Percentiles rank a stretch among this genome's conserved stretches.
Conservation (phyloP, 2,329 filamentous ascomycete species). For the Escovopsis sp. region DNA sequence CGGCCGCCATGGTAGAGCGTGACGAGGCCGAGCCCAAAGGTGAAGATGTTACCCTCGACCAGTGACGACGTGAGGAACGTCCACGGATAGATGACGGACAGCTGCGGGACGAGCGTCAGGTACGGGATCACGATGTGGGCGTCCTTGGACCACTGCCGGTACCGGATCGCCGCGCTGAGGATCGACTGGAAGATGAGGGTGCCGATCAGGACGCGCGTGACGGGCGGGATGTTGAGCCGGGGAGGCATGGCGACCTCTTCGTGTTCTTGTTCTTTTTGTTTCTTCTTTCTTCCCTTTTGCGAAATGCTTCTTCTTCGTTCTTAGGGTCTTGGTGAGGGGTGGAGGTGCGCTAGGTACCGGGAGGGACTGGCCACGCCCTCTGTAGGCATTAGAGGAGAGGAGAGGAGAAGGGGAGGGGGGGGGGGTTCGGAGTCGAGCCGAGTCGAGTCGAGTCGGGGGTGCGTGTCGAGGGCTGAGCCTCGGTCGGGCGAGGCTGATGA, state of each 20-base stretch:
- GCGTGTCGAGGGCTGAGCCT: neutral
- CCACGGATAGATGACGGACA: slow-evolving; percentile 83
- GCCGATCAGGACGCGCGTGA: slow-evolving; percentile 70
- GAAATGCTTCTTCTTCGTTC: no score
- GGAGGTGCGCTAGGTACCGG: slow-evolving; percentile 1
- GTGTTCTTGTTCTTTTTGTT: no score
- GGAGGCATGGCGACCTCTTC: slow-evolving; percentile 46
- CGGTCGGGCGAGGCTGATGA: no score
- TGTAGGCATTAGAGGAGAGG: neutral
- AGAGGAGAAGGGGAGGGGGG: neutral
- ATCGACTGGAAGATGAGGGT: slow-evolving; percentile 62
- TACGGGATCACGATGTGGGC: slow-evolving; percentile 64
- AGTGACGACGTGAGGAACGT: slow-evolving; percentile 74
- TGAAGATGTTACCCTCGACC: slow-evolving; percentile 88
- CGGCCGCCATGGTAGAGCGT: slow-evolving; percentile 85
- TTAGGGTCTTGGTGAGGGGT: no score
- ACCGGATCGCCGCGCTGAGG: slow-evolving; percentile 65
- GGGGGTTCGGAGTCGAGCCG: neutral
- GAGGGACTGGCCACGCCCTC: no score
- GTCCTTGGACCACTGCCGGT: slow-evolving; percentile 49
- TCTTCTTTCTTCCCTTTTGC: no score
- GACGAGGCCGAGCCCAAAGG: slow-evolving; percentile 57
- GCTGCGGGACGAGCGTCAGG: slow-evolving; percentile 70
- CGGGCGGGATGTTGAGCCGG: slow-evolving; percentile 81
- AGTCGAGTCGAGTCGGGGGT: no score